Evolutionary conservation across 2,329 filamentous ascomycete genomes (phyloP).

Genomic region (Verticillium klebahnii): DNA sequence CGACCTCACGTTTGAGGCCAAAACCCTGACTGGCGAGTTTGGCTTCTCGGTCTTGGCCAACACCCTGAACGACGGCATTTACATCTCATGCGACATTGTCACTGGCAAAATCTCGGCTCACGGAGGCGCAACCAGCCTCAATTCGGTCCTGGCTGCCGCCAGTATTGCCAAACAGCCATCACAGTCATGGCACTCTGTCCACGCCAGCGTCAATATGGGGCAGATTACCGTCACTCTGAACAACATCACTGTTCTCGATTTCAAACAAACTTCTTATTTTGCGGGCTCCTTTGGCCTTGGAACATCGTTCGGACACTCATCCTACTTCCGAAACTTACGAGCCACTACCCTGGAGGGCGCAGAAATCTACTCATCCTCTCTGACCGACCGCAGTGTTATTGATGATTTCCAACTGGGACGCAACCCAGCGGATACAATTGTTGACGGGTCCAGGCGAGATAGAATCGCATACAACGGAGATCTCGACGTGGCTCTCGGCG

Average conservation of each 20-base stretch:
- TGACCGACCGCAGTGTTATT: constrained; percentile 21
- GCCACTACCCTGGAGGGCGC: constrained; percentile 6
- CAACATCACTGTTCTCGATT: constrained; percentile 13
- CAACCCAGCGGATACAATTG: constrained; percentile 24
- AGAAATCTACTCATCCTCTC: constrained; percentile 16
- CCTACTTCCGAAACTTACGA: constrained; percentile 18
- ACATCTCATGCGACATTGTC: constrained; percentile 19
- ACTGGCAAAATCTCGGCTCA: constrained; percentile 10
- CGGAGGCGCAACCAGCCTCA: constrained; percentile 9
- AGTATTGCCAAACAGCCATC: neutral
- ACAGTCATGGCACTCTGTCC: constrained; percentile 10
- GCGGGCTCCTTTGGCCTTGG: constrained; percentile 26
- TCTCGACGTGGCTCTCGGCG: constrained; percentile 20
- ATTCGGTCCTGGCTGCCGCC: neutral
- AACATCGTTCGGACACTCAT: constrained; percentile 22
- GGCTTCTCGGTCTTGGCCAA: constrained; percentile 23
- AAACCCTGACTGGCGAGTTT: constrained; percentile 21
- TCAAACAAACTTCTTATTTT: constrained; percentile 20
- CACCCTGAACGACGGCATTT: constrained; percentile 23
- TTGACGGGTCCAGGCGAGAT: constrained; percentile 29
- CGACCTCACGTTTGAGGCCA: constrained; percentile 18
- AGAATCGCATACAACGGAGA: constrained; percentile 26
- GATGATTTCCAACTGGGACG: constrained; percentile 27
- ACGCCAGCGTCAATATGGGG: constrained; percentile 12
- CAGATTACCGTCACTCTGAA: constrained; percentile 15